Evolutionary conservation across 192 early-diverging fungal genomes (phyloP), one percentile per base, ranked within the genome.

Genomic region (Gonapodya prolifera): DNA sequence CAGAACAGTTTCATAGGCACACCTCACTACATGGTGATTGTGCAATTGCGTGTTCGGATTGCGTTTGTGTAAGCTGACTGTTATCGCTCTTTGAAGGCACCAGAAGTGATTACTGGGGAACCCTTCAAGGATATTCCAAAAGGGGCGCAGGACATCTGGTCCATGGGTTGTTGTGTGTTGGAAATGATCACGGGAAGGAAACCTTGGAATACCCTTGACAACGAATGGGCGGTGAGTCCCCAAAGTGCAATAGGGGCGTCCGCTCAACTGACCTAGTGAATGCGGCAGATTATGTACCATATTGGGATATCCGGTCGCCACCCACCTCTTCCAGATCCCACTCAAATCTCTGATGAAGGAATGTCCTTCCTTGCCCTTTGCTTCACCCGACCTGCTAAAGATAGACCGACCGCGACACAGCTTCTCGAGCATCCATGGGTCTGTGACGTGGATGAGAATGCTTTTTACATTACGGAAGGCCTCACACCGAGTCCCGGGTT

Each of bases 71-170:
- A 23, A 8, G 8, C 23, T 8, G 23, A 61, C 8, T 61, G 45
- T 23, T 8, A 23, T 61, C 45, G 45, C 8, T 23, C 23, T 61
- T 61, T 76, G 31, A 8, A 61, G 45, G 81, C 83, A 2, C 92
- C 92, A 1, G 94, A 96, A 84, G 89, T 95, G 29, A 95, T 96
- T 78, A 91, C 90, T 31, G 91, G 92, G 35, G 89, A 90, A 77
- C 88, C 89, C 69, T 85, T 88, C 69, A 91, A 91, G 23, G 18
- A 73, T 8, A 73, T 73, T 2, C 85, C 89, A 2, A 91, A 91
- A 76, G 92, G 91, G 34, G 90, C 93, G 31, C 93, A 94, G 88
- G 95, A 97, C 78, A 94, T 97, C 33, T 97, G 94, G 94, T 90
- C 93, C 1, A 80, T 96, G 69, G 95, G 93, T 16, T 97, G 95